These are phyloP conservation scores for Thalassiosira oceanica DNA, from an alignment of 352 stramenopile genomes.

Conservation along the genomic window DNA sequence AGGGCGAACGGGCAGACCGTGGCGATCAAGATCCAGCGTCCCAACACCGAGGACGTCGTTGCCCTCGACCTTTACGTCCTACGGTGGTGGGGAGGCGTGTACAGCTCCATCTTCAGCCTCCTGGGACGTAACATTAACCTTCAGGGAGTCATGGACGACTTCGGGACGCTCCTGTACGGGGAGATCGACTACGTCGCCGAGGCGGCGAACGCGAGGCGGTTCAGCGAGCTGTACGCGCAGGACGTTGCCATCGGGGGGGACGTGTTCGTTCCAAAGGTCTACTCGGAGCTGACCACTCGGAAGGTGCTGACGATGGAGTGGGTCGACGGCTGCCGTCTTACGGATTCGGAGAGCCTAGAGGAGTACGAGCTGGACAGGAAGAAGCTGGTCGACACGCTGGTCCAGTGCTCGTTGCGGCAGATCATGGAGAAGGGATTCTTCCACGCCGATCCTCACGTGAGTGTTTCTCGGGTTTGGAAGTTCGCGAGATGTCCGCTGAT, in stretches of 20 bases:
- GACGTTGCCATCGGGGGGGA: constrained; percentile 17
- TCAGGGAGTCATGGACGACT: constrained; percentile 68
- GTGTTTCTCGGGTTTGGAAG: too few species aligned
- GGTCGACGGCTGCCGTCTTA: constrained; percentile 81
- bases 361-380: background rate
- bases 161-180: constrained; percentile 73
- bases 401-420: constrained; percentile 75
- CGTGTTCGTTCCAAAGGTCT: constrained; percentile 70
- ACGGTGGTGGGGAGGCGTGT: background rate
- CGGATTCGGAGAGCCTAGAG: constrained; percentile 15
- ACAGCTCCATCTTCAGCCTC: constrained; percentile 16
- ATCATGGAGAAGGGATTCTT: constrained; percentile 80
- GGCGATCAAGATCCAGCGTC: constrained; percentile 83
- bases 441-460: constrained; percentile 70
- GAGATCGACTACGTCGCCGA: constrained; percentile 82
- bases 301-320: constrained; percentile 85
- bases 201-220: constrained; percentile 63
- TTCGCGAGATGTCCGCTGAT: too few species aligned
- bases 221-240: constrained; percentile 64
- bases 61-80: constrained; percentile 63
- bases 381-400: constrained; percentile 18
- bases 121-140: constrained; percentile 66
- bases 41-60: constrained; percentile 66
- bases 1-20: constrained; percentile 58
- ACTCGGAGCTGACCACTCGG: constrained; percentile 66